Evolutionary conservation across 1,284 basidiomycete species (phyloP).

Genomic region (Mycena citricolor): DNA sequence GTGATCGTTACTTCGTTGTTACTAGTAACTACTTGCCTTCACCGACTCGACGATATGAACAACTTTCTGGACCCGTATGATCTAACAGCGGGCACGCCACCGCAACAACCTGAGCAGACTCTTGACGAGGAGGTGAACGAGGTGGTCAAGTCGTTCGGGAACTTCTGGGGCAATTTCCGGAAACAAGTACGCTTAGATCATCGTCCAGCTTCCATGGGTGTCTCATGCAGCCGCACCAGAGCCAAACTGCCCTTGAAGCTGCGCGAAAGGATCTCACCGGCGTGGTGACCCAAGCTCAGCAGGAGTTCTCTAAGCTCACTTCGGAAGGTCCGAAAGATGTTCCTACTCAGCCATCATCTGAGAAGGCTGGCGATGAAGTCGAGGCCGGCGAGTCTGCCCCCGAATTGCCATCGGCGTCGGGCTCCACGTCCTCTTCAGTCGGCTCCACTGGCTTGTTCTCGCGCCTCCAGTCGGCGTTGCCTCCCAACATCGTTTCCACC

Average conservation of each 20-base stretch:
- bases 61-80: conserved; percentile 60
- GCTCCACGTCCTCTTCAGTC: conserved; percentile 28
- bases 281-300: conserved; percentile 81
- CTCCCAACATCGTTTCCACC: conserved; percentile 68
- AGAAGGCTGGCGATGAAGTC: conserved; percentile 1
- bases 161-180: conserved; percentile 87
- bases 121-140: conserved; percentile 86
- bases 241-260: conserved; percentile 67
- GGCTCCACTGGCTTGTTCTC: conserved; percentile 55
- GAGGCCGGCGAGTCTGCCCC: conserved; percentile 16
- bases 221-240: conserved; percentile 49
- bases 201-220: conserved; percentile 5
- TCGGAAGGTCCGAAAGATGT: conserved; percentile 32
- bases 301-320: conserved; percentile 70
- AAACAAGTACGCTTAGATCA: conserved; percentile 64
- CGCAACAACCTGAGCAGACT: conserved; percentile 46
- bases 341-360: conserved; percentile 23
- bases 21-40: conserved; percentile 5
- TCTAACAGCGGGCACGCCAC: conserved; percentile 18
- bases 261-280: conserved; percentile 78
- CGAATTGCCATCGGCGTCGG: conserved; percentile 26
- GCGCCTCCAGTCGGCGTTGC: conserved; percentile 70
- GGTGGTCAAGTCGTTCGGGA: conserved; percentile 80
- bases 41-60: conserved; percentile 11
- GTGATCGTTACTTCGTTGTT: conserved; percentile 4